Evolutionary conservation across 306 rosid species (phyloP).

Genomic region (Phaseolus lunatus): DNA sequence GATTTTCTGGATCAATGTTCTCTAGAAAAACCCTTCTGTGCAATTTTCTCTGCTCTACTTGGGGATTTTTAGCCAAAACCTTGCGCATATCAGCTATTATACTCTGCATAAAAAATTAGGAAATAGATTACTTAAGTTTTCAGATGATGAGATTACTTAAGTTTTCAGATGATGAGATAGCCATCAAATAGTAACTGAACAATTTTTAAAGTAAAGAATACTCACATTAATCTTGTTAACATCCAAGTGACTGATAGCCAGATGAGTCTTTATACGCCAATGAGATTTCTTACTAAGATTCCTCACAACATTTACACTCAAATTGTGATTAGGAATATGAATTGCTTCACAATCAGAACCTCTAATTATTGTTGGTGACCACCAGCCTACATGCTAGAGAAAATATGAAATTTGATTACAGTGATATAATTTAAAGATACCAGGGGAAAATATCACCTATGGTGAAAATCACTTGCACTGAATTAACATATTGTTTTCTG

Average conservation of each 20-base stretch:
- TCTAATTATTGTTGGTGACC: constrained; percentile 97
- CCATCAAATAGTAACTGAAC: constrained; percentile 39
- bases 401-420: constrained; percentile 36
- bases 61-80: constrained; percentile 94
- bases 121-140: constrained; percentile 31
- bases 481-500: constrained; percentile 29
- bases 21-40: constrained; percentile 95
- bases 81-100: constrained; percentile 98
- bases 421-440: constrained; percentile 1
- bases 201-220: constrained; percentile 31
- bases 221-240: constrained; percentile 87
- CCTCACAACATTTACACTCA: constrained; percentile 90
- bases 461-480: constrained; percentile 4
- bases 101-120: constrained; percentile 58
- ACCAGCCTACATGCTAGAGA: constrained; percentile 95
- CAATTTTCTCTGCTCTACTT: constrained; percentile 93
- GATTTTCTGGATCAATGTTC: constrained; percentile 79
- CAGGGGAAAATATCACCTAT: constrained; percentile 10
- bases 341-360: constrained; percentile 99
- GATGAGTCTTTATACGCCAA: constrained; percentile 93
- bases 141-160: constrained; percentile 20
- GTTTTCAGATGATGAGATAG: constrained; percentile 35
- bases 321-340: constrained; percentile 97
- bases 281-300: constrained; percentile 97
- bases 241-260: constrained; percentile 91